Conservation (phyloP, 495 filamentous ascomycete species). For the Xylaria cubensis region DNA sequence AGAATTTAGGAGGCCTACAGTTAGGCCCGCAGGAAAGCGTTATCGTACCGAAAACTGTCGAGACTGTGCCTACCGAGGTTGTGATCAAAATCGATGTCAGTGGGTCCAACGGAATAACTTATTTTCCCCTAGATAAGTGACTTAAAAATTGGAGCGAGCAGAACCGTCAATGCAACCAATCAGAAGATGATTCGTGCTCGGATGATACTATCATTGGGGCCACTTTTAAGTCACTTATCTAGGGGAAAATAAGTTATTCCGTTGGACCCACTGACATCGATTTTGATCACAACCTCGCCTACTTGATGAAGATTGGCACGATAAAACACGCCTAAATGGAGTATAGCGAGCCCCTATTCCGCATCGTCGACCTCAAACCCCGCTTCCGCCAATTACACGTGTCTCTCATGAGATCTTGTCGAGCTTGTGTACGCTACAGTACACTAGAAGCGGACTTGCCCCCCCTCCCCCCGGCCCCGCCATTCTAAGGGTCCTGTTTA, state of each 20-base stretch:
- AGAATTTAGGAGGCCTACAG: not conserved
- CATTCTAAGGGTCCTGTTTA: conserved; percentile 4
- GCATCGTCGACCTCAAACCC: not conserved
- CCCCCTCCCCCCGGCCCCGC: conserved; percentile 3
- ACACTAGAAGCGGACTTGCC: not conserved
- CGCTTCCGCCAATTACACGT: not conserved
- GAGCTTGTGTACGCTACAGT: not conserved
- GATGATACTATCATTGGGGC: too few relatives aligned
- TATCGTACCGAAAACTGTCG: not conserved
- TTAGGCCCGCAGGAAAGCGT: not conserved
- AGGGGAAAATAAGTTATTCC: too few relatives aligned
- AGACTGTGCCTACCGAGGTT: too few relatives aligned
- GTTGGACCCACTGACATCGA: too few relatives aligned
- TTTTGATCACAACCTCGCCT: too few relatives aligned
- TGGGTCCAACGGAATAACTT: too few relatives aligned
- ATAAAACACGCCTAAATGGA: not conserved
- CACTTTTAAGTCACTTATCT: too few relatives aligned
- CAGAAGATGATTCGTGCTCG: too few relatives aligned
- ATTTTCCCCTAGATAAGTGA: too few relatives aligned
- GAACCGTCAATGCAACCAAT: too few relatives aligned
- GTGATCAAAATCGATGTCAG: too few relatives aligned
- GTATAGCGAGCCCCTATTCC: not conserved
- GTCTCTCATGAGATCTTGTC: not conserved
- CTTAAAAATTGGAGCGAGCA: too few relatives aligned
- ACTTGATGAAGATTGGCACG: conserved; percentile 2